Evolutionary conservation across 2,329 filamentous ascomycete species (phyloP), one percentile per base, ranked within the genome.

Genomic region (Hypoxylon rubiginosum): DNA sequence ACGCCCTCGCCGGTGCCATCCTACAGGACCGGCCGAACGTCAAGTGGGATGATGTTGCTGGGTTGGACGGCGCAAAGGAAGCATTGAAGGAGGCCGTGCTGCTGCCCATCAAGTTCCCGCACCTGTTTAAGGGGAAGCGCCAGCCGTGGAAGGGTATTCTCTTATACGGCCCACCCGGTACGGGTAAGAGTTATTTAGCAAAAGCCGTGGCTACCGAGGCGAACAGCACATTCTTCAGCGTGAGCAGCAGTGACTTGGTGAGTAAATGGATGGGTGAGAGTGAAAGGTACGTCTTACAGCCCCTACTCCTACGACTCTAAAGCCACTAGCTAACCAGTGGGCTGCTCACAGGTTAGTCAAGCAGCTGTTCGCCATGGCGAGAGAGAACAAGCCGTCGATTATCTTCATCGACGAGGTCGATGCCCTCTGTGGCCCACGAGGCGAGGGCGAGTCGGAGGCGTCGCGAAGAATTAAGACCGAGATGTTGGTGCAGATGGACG

Each of bases 251-350:
- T 77, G 96, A 99, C 79, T 80, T 99, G 80, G 96, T 99, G 66
- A 97, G 93, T 79, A 99, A 99, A 79, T 99, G 96, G 96, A 99
- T 99, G 96, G 96, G 96, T 83, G 96, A 99, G 82, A 97, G 92
- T 85, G 96, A 99, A 88, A 89, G 94, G 93, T 97, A 83, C 52
- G 85, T 73, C 19, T 62, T 46, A 54, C 6, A 13, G 9, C 30
- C 7, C 17, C 15, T 30, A 15, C 9, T 46, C 36, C 9, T 28
- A 17, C 9, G 7, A n/a, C 19, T 21, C 15, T 2, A 19, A 26
- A 26, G 26, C 41, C 55, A 70, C 68, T 39, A 41, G 49, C 74
- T 79, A 67, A 79, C 67, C 3, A 67, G 7, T n/a, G 2, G 2
- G 15, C 19, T 11, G 2, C 17, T 5, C 34, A 51, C 74, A 97